Percentiles rank a stretch among this genome's conserved stretches.
Evolutionary conservation across 257 asterid genomes (phyloP).

Genomic region (Solanum etuberosum): DNA sequence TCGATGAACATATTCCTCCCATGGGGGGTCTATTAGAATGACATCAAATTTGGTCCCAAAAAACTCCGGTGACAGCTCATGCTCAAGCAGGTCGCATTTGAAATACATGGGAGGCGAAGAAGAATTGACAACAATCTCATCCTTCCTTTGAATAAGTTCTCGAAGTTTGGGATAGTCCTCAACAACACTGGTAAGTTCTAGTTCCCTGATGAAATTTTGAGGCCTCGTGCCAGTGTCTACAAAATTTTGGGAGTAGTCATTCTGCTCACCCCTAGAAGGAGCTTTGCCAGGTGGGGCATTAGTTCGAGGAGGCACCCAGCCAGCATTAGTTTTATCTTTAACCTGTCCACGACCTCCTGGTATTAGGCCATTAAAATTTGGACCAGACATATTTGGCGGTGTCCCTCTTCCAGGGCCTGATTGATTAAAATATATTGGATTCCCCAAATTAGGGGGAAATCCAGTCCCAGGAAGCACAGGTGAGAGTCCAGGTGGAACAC

Average conservation of each 20-base stretch:
- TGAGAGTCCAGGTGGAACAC: slow-evolving; percentile 69
- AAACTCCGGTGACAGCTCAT: slow-evolving; percentile 75
- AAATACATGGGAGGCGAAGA: slow-evolving; percentile 84
- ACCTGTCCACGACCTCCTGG: slow-evolving; percentile 53
- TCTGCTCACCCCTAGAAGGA: slow-evolving; percentile 99
- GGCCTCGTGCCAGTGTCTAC: slow-evolving; percentile 99
- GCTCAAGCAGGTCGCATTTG: slow-evolving; percentile 79
- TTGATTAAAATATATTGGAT: slow-evolving; percentile 52
- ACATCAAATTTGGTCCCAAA: slow-evolving; percentile 97
- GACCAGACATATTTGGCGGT: slow-evolving; percentile 48
- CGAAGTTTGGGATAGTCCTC: slow-evolving; percentile 99
- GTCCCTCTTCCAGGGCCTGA: slow-evolving; percentile 69
- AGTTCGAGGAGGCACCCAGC: slow-evolving; percentile 70
- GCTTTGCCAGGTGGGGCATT: slow-evolving; percentile 84
- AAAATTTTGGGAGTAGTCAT: slow-evolving; percentile 98
- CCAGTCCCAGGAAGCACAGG: slow-evolving; percentile 77
- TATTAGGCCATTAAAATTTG: slow-evolving; percentile 37
- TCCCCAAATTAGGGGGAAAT: slow-evolving; percentile 61
- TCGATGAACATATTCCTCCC: slow-evolving; percentile 99
- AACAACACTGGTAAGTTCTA: slow-evolving; percentile 94
- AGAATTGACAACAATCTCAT: slow-evolving; percentile 79
- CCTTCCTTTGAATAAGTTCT: slow-evolving; percentile 94
- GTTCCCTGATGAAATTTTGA: slow-evolving; percentile 92
- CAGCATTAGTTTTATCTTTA: slow-evolving; percentile 64
- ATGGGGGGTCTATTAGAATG: slow-evolving; percentile 93